Base-by-base conservation (phyloP, 2,329 filamentous ascomycete species). In the Hypocrella siamensis region DNA sequence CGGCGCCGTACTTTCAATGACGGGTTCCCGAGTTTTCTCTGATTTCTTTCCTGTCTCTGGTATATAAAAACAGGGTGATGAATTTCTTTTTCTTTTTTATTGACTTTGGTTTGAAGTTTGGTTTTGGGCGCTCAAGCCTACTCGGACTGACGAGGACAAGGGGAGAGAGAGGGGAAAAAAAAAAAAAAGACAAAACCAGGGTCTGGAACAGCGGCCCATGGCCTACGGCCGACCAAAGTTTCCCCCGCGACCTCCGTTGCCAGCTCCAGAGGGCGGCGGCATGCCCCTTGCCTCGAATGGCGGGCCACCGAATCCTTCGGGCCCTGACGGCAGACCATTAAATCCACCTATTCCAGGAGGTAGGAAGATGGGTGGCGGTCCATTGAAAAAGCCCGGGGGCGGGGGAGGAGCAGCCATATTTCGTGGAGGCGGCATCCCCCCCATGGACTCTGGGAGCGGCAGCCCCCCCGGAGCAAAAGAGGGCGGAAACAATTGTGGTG, bases 401-500 rank as follows among this genome's bases (percentile, higher is more conserved):
- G 69, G 69, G 25, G 58, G 61, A 38, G 25, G 25, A 26, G n/a
- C n/a, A n/a, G 56, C 56, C 56, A 71, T 63, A 46, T 56, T 66
- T n/a, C 69, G 63, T n/a, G n/a, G n/a, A 8, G 61, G 64, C 12
- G 62, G 64, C 37, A 63, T 61, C 12, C 56, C 64, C 21, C 51
- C 55, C 51, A 72, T 58, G 11, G 52, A 56, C 19, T 68, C 64
- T 1, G 62, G 64, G 10, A 61, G 61, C 6, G 33, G 56, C 46
- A 65, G 58, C 15, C 52, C 54, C 17, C 54, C 57, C 5, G 61
- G 63, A 11, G 68, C 64, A 39, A 75, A 76, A 46, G 67, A 72
- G n/a, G 69, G 68, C 15, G 68, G 68, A 42, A 69, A 75, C 59
- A 73, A 72, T 38, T 62, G 65, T 32, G 65, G 67, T 38, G 63